A percentile compares a stretch with the other conserved stretches of the same genome.
Evolutionary conservation across 176 grass and related monocot genomes (phyloP).

Genomic region (Chloris gayana): DNA sequence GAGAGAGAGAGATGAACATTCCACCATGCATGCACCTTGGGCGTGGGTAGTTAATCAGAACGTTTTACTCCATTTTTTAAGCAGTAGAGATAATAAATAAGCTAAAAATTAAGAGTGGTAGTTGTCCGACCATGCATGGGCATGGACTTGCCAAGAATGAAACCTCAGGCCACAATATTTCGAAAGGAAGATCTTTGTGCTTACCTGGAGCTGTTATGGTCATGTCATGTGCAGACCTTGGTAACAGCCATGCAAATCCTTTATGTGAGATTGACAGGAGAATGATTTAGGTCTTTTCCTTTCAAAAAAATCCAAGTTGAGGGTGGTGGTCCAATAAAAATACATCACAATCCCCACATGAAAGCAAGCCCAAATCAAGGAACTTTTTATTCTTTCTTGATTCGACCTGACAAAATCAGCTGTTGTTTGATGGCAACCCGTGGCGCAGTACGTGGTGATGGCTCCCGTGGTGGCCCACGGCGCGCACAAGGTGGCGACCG

Average conservation of each 20-base stretch:
- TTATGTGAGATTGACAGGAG: not conserved
- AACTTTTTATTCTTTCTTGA: not conserved
- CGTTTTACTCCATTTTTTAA: not conserved
- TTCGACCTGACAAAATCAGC: not conserved
- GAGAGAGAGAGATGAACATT: not conserved
- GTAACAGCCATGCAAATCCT: not conserved
- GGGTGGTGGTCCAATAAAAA: not conserved
- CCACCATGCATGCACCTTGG: not conserved
- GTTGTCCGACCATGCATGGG: not conserved
- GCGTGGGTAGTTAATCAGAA: not conserved
- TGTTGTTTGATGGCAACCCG: not conserved
- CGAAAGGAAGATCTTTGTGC: not conserved
- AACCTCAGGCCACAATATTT: not conserved
- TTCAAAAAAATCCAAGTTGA: not conserved
- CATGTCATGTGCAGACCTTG: not conserved
- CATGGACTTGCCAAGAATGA: not conserved
- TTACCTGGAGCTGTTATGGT: not conserved
- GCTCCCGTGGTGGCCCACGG: slow-evolving; percentile 56
- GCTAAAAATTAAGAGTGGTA: not conserved
- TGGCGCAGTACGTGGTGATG: slow-evolving; percentile 76
- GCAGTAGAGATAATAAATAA: not conserved
- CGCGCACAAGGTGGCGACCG: slow-evolving; percentile 26
- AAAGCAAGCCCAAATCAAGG: not conserved
- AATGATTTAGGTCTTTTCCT: not conserved
- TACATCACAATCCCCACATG: not conserved